Percentiles rank a stretch among this genome's conserved stretches.
Evolutionary conservation across 176 grass and related monocot species (phyloP).

Genomic region (Coix lacrymajobi): DNA sequence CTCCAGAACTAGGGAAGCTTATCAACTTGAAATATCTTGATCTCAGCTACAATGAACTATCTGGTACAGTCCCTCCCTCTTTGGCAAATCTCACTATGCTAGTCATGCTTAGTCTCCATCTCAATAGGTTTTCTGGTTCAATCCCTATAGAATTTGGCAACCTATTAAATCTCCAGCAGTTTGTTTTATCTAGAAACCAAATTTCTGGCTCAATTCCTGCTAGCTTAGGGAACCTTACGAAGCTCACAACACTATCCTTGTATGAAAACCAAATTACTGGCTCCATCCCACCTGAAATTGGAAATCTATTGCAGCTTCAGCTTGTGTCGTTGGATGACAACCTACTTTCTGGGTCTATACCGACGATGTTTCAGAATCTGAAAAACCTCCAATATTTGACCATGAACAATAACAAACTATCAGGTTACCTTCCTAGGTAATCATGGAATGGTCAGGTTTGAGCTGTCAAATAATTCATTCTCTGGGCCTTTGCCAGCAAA

Average conservation of each 20-base stretch:
- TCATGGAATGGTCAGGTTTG: not conserved
- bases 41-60: not conserved
- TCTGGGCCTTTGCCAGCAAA: not conserved
- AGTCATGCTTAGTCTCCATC: too few relatives aligned
- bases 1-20: constrained; percentile 20
- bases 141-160: not conserved
- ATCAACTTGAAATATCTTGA: not conserved
- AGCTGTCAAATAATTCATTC: not conserved
- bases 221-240: constrained; percentile 15
- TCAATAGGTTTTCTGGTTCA: not conserved
- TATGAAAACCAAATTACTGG: too few relatives aligned
- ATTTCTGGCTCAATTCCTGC: constrained; percentile 7
- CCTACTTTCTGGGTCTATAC: not conserved
- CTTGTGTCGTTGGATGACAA: not conserved
- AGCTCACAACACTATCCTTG: not conserved
- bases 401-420: not conserved
- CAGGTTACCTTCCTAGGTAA: not conserved
- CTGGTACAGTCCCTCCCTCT: too few relatives aligned
- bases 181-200: not conserved
- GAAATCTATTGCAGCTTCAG: too few relatives aligned
- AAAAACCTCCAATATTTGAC: not conserved
- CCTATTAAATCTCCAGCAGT: too few relatives aligned
- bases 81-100: too few relatives aligned
- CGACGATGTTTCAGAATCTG: not conserved
- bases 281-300: too few relatives aligned